Evolutionary conservation across 495 filamentous ascomycete species (phyloP).

Genomic region (Sphaerosporella brunnea): DNA sequence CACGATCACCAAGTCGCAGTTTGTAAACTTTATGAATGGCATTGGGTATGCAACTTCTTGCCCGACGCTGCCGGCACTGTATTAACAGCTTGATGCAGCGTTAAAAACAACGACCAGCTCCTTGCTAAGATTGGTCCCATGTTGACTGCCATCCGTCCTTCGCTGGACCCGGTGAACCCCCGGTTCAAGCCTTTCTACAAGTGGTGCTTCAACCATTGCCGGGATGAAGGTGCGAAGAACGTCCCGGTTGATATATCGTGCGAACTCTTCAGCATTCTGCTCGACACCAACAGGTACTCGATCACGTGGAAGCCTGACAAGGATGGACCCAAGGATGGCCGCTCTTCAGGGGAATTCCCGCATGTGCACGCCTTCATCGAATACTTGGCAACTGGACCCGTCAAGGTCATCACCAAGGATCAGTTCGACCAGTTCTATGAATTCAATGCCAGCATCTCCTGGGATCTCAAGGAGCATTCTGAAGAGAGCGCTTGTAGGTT

Average conservation of each 20-base stretch:
- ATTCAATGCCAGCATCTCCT: conserved; percentile 19
- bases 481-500: conserved; percentile 23
- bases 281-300: conserved; percentile 13
- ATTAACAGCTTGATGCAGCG: conserved; percentile 4
- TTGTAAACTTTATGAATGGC: conserved; percentile 13
- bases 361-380: conserved; percentile 21
- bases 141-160: conserved; percentile 1
- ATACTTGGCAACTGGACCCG: conserved; percentile 15
- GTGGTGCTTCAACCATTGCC: conserved; percentile 25
- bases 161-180: conserved; percentile 8
- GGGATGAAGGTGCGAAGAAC: conserved; percentile 17
- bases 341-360: conserved; percentile 10
- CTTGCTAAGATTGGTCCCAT: conserved; percentile 11
- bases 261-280: conserved; percentile 15
- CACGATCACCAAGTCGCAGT: conserved; percentile 16
- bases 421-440: conserved; percentile 25
- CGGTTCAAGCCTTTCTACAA: conserved; percentile 22
- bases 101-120: conserved; percentile 17
- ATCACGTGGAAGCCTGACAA: conserved; percentile 11
- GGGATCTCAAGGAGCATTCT: conserved; percentile 16
- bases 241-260: conserved; percentile 15
- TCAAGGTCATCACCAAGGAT: conserved; percentile 22
- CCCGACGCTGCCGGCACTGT: neutral
- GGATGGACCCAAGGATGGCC: neutral
- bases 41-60: conserved; percentile 10